These are phyloP conservation scores for Calonectria crousiana DNA, from an alignment of 2,329 filamentous ascomycete species.

Conservation along the genomic window DNA sequence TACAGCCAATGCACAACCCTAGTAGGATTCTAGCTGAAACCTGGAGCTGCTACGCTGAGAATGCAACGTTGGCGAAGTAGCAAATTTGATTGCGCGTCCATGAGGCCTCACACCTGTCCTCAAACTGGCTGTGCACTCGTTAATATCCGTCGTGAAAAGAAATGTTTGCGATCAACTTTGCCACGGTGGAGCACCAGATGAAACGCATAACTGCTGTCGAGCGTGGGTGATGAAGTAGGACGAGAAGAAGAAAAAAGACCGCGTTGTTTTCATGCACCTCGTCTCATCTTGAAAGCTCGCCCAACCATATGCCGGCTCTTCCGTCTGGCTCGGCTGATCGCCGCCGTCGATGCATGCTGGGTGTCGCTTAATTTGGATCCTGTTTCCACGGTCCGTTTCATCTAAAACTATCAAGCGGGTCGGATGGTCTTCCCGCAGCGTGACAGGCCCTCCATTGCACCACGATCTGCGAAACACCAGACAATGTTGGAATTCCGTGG, in stretches of 20 bases:
- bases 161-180: not conserved
- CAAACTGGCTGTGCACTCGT: not conserved
- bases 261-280: conserved; percentile 10
- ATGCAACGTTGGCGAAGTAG: not conserved
- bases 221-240: not conserved
- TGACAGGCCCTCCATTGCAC: conserved; percentile 26
- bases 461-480: conserved; percentile 37
- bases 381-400: not conserved
- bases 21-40: not conserved
- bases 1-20: not conserved
- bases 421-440: not conserved
- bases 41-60: not conserved
- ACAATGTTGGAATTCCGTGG: conserved; percentile 25
- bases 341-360: not conserved
- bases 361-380: conserved; percentile 13
- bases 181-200: not conserved
- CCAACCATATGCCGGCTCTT: not conserved
- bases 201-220: not conserved
- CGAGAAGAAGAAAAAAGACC: not conserved
- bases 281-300: conserved; percentile 20
- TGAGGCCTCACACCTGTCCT: not conserved
- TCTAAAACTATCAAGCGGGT: not conserved
- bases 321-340: not conserved
- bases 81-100: not conserved
- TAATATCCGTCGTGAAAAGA: not conserved